Conservation (phyloP, 2,329 filamentous ascomycete species). For the Lecanicillium sp. region DNA sequence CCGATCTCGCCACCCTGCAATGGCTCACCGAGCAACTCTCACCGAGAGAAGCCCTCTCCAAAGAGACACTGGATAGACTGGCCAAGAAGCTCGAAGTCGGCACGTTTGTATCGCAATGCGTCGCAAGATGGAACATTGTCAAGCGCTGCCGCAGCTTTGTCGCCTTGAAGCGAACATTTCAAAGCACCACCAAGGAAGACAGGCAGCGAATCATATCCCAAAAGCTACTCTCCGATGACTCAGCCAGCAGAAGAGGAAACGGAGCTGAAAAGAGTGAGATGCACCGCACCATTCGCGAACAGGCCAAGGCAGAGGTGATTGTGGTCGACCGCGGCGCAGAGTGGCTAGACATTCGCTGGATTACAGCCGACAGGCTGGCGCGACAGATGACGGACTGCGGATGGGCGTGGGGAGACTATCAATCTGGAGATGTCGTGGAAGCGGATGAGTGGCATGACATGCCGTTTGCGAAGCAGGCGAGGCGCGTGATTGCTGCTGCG, state of each 20-base stretch:
- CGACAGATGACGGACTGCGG: constrained; percentile 32
- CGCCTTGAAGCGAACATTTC: constrained; percentile 23
- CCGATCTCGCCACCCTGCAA: constrained; percentile 11
- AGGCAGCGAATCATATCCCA: constrained; percentile 16
- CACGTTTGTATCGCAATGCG: constrained; percentile 14
- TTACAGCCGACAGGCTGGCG: constrained; percentile 23
- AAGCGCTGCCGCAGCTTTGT: constrained; percentile 23
- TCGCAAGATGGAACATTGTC: constrained; percentile 22
- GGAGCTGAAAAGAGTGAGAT: constrained; percentile 19
- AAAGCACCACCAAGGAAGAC: constrained; percentile 19
- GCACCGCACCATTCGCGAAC: constrained; percentile 23
- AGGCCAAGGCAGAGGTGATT: constrained; percentile 24
- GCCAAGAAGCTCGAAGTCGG: constrained; percentile 16
- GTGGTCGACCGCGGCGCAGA: constrained; percentile 26
- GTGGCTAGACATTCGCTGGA: constrained; percentile 24
- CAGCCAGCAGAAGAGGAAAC: constrained; percentile 10
- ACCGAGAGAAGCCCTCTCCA: not conserved
- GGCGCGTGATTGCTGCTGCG: constrained; percentile 26
- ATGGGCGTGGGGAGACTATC: constrained; percentile 31
- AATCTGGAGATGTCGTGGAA: constrained; percentile 20
- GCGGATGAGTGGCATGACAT: constrained; percentile 26
- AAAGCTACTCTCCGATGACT: constrained; percentile 2
- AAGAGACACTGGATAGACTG: constrained; percentile 8
- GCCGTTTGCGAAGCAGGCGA: constrained; percentile 22
- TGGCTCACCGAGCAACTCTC: constrained; percentile 6